These are phyloP conservation scores for Cytospora piceae DNA, from an alignment of 2,329 filamentous ascomycete species.

Conservation along the genomic window DNA sequence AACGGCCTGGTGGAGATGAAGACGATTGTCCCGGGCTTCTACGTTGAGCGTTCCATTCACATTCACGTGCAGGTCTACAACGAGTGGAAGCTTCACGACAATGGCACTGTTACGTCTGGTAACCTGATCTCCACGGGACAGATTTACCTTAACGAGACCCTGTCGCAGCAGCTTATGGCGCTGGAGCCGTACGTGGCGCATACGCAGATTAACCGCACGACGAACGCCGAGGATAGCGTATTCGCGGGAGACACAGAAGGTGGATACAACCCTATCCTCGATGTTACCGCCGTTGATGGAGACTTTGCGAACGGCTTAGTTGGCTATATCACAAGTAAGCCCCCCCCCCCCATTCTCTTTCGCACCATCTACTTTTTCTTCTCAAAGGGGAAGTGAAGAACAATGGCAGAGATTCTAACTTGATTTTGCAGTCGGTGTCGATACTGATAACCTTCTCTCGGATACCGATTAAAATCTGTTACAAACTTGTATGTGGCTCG, in stretches of 20 bases:
- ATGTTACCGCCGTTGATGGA: conserved; percentile 19
- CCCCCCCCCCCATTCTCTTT: no score
- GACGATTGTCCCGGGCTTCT: conserved; percentile 21
- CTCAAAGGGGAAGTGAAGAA: no score
- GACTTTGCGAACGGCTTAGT: background rate
- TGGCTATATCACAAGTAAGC: no score
- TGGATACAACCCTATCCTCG: conserved; percentile 22
- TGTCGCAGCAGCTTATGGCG: conserved; percentile 17
- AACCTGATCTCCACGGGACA: conserved; percentile 14
- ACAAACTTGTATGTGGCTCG: no score
- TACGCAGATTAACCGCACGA: conserved; percentile 22
- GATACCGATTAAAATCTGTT: no score
- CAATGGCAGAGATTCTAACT: no score
- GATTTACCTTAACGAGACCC: conserved; percentile 15
- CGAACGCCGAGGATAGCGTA: conserved; percentile 16
- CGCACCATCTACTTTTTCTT: no score
- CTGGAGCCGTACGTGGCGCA: conserved; percentile 16
- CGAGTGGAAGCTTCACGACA: conserved; percentile 17
- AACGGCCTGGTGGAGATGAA: conserved; percentile 23
- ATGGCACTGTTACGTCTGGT: conserved; percentile 17
- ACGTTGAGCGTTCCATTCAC: conserved; percentile 19
- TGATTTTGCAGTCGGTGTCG: no score
- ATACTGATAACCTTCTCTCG: no score
- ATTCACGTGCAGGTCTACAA: conserved; percentile 20
- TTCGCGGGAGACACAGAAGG: conserved; percentile 9